Evolutionary conservation across 164 flowering plant species (phyloP).

Genomic region (Saururus chinensis): DNA sequence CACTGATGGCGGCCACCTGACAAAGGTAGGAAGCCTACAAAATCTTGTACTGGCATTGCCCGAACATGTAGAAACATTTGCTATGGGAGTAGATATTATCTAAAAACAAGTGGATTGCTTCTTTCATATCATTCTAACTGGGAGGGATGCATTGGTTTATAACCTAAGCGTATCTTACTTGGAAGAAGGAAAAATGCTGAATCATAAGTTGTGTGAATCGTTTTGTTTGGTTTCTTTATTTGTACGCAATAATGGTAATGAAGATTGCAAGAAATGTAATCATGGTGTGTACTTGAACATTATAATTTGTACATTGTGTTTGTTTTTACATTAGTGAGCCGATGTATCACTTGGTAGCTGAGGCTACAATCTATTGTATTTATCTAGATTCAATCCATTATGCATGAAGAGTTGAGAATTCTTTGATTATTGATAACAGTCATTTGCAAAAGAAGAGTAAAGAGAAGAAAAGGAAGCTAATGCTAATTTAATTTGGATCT

Average conservation of each 20-base stretch:
- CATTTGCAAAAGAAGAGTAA: too few relatives aligned
- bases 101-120: slow-evolving; percentile 66
- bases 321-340: not conserved
- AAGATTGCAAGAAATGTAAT: not conserved
- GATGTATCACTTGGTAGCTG: too few relatives aligned
- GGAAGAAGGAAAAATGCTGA: slow-evolving; percentile 12
- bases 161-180: slow-evolving; percentile 41
- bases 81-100: slow-evolving; percentile 55
- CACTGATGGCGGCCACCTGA: slow-evolving; percentile 14
- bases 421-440: too few relatives aligned
- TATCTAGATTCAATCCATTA: too few relatives aligned
- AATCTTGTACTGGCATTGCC: slow-evolving; percentile 25
- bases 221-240: slow-evolving; percentile 2
- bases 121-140: slow-evolving; percentile 62
- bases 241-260: not conserved
- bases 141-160: slow-evolving; percentile 80
- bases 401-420: too few relatives aligned
- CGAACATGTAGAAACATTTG: slow-evolving; percentile 26
- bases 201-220: slow-evolving; percentile 9
- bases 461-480: too few relatives aligned
- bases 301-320: not conserved
- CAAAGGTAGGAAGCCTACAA: slow-evolving; percentile 23
- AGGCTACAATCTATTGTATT: too few relatives aligned
- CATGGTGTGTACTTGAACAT: not conserved
- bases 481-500: too few relatives aligned